These are phyloP conservation scores for Barbarea vulgaris DNA, from an alignment of 345 rosid species.

Conservation along the genomic window DNA sequence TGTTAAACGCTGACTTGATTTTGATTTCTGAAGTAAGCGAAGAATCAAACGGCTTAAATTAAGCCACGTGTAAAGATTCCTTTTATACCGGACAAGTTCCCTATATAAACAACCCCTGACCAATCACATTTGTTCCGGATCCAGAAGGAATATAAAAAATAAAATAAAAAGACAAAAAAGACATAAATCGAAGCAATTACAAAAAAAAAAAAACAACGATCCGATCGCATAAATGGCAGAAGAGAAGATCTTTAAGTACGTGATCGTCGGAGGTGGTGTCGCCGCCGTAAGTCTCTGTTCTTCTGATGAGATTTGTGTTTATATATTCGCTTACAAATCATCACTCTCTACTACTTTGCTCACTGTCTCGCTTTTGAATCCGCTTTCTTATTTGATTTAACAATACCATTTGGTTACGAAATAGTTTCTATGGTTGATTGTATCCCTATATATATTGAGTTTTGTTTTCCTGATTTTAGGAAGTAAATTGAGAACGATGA, in stretches of 20 bases:
- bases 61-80: constrained; percentile 23
- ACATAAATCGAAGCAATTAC: background rate
- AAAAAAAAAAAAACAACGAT: background rate
- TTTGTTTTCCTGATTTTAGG: background rate
- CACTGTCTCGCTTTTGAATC: constrained; percentile 20
- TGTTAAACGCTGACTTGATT: constrained; percentile 7
- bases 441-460: constrained; percentile 19
- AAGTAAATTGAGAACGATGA: constrained; percentile 22
- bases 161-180: background rate
- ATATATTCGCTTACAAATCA: constrained; percentile 6
- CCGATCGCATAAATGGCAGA: constrained; percentile 35
- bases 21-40: background rate
- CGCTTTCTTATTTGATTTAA: too few relatives aligned
- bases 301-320: background rate
- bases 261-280: constrained; percentile 48
- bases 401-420: background rate
- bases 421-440: background rate
- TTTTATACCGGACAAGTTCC: background rate
- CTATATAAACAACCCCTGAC: constrained; percentile 17
- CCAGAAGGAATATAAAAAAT: background rate
- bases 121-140: constrained; percentile 19
- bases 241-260: constrained; percentile 45
- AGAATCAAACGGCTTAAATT: background rate
- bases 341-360: constrained; percentile 1
- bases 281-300: constrained; percentile 41